Evolutionary conservation across 108 stramenopile species (phyloP).

Genomic region (Nitzschia putrida): DNA sequence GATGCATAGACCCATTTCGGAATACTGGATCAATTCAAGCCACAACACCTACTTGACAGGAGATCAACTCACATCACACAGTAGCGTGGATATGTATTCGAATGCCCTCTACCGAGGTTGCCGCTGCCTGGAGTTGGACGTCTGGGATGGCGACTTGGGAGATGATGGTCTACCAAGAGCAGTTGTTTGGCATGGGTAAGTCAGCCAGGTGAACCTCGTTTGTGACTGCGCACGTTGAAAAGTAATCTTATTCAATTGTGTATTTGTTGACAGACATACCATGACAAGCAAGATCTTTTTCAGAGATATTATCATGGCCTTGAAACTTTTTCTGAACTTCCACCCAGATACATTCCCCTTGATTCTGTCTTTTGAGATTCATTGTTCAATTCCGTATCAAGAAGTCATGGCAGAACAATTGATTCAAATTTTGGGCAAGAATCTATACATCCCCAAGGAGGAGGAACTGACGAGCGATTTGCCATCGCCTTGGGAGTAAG

Average conservation of each 20-base stretch:
- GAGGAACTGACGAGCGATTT: conserved; percentile 35
- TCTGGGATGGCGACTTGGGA: conserved; percentile 85
- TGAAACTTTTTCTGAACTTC: conserved; percentile 72
- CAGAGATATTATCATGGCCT: conserved; percentile 75
- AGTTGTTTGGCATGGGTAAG: conserved; percentile 89
- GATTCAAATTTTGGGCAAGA: conserved; percentile 59
- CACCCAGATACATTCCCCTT: conserved; percentile 87
- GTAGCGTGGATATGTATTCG: conserved; percentile 82
- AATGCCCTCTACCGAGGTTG: conserved; percentile 89
- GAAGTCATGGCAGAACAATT: conserved; percentile 84
- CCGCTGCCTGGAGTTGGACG: conserved; percentile 95
- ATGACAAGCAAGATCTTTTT: conserved; percentile 90
- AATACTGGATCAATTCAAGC: conserved; percentile 93
- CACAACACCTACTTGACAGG: conserved; percentile 98
- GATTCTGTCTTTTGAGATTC: conserved; percentile 95
- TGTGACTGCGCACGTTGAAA: too few species aligned
- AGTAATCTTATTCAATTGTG: not conserved
- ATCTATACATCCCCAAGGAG: conserved; percentile 74
- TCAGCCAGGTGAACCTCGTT: not conserved
- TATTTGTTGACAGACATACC: conserved; percentile 63
- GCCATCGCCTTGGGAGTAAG: conserved; percentile 75
- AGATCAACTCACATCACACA: conserved; percentile 88
- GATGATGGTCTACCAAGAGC: conserved; percentile 45
- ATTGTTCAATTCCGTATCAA: conserved; percentile 89
- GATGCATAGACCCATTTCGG: conserved; percentile 83